Evolutionary conservation across 495 filamentous ascomycete genomes (phyloP), one percentile per base, ranked within the genome.

Genomic region (Cetradonia linearis): DNA sequence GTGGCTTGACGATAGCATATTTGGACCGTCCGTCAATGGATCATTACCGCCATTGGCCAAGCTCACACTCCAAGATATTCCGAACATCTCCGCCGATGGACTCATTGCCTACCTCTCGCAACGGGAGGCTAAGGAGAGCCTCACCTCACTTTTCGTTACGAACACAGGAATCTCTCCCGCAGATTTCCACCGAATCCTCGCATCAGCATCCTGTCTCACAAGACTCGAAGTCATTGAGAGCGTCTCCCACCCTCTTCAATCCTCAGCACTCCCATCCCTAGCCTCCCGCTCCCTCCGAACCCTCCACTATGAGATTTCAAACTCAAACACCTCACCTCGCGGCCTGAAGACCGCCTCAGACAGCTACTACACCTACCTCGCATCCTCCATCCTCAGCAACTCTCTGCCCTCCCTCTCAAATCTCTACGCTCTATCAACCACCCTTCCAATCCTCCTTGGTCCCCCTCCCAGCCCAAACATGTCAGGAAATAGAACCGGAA

Each of bases 361-460:
- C 5, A 85, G 83, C 55, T 94, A 95, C 75, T 95, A 98, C 69
- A 75, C 77, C 48, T 95, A 95, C 74, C 81, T 98, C n/a, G 80
- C 90, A 27, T 78, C 79, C 40, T 93, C 87, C 7, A 77, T 98
- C 36, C 81, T 89, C 63, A 78, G 81, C n/a, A 83, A 85, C 59
- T 76, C 79, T 18, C 78, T 98, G 0, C 88, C 91, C 11, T 76
- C 79, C 14, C 80, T 98, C 2, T 75, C 72, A 7, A 77, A 83
- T 23, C 77, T 97, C 30, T 97, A 94, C 70, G 93, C 96, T 44
- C 86, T 88, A 11, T 90, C 96, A 65, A 75, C 84, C 11, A 72
- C 79, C 58, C 95, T 97, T 69, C 82, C 88, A 27, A 73, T 74
- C 0, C 76, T 96, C 23, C 81, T 88, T 28, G 77, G 90, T 2